Evolutionary conservation across 169 alveolate genomes (phyloP).

Genomic region (Prorocentrum cordatum): DNA sequence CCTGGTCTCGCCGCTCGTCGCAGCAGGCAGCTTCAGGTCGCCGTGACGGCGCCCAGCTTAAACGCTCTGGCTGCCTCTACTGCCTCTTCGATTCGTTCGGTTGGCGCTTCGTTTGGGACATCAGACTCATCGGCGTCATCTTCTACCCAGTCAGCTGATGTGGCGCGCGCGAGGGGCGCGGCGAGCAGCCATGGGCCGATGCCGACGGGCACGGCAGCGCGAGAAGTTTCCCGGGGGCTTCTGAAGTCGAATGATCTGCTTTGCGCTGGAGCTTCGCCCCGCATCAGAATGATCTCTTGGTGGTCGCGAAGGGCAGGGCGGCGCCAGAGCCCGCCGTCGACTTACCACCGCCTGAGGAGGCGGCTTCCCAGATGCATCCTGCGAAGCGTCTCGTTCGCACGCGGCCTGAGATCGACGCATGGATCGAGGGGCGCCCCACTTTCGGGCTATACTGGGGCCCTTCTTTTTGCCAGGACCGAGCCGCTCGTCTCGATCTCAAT

Average conservation of each 20-base stretch:
- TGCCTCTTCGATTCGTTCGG: too few relatives aligned
- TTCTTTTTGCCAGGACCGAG: background rate
- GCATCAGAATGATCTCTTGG: background rate
- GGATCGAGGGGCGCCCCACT: background rate
- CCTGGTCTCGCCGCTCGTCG: too few relatives aligned
- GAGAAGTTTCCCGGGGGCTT: background rate
- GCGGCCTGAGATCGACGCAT: background rate
- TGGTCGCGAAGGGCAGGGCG: background rate
- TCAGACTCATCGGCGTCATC: too few relatives aligned
- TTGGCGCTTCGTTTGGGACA: too few relatives aligned
- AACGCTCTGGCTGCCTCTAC: too few relatives aligned
- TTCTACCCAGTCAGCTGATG: too few relatives aligned
- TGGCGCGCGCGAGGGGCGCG: too few relatives aligned
- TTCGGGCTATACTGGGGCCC: constrained; percentile 2
- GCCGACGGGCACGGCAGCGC: background rate
- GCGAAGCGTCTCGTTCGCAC: background rate
- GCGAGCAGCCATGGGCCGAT: too few relatives aligned
- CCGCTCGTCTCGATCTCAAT: background rate
- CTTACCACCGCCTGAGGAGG: background rate
- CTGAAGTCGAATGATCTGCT: background rate
- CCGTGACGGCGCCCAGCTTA: too few relatives aligned
- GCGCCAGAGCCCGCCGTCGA: background rate
- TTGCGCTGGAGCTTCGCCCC: background rate
- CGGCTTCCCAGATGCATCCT: background rate
- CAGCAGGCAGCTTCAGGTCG: too few relatives aligned